These are phyloP conservation scores for Penicilliopsis zonata DNA, from an alignment of 495 filamentous ascomycete species.

Conservation along the genomic window DNA sequence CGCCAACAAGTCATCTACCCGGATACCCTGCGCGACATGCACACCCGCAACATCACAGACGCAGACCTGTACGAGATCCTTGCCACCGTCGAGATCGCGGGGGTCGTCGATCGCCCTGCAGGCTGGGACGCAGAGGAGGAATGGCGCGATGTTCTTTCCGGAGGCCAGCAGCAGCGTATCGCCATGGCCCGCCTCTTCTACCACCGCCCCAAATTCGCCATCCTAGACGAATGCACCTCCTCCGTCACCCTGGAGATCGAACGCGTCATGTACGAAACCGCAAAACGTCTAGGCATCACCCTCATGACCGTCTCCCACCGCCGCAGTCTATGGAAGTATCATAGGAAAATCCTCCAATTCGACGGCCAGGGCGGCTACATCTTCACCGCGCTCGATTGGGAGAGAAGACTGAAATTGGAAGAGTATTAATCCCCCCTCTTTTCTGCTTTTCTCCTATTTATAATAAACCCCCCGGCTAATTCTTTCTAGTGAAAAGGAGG, in stretches of 20 bases:
- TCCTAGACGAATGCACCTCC: constrained; percentile 93
- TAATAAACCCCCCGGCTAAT: too few relatives aligned
- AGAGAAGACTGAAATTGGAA: constrained; percentile 72
- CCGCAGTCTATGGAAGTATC: constrained; percentile 90
- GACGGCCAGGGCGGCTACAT: constrained; percentile 87
- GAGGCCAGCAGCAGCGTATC: constrained; percentile 90
- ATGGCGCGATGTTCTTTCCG: constrained; percentile 85
- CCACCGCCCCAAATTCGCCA: constrained; percentile 78
- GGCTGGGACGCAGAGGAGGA: constrained; percentile 95
- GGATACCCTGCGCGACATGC: constrained; percentile 78
- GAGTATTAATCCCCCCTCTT: constrained; percentile 40
- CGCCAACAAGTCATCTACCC: constrained; percentile 96
- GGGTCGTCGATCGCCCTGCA: constrained; percentile 66
- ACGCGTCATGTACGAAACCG: constrained; percentile 91
- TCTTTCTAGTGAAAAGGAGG: constrained; percentile 68
- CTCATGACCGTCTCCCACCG: constrained; percentile 93
- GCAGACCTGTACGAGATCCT: constrained; percentile 67
- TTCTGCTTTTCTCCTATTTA: constrained; percentile 1
- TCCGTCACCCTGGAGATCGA: constrained; percentile 89
- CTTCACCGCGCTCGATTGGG: constrained; percentile 85
- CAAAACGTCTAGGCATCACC: constrained; percentile 81
- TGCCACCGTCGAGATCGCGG: constrained; percentile 65
- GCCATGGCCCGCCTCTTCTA: constrained; percentile 97
- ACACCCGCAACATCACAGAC: constrained; percentile 72
- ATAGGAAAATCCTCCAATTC: constrained; percentile 87